Evolutionary conservation across 371 early-diverging fungal genomes (phyloP).

Genomic region (Catenaria anguillulae): DNA sequence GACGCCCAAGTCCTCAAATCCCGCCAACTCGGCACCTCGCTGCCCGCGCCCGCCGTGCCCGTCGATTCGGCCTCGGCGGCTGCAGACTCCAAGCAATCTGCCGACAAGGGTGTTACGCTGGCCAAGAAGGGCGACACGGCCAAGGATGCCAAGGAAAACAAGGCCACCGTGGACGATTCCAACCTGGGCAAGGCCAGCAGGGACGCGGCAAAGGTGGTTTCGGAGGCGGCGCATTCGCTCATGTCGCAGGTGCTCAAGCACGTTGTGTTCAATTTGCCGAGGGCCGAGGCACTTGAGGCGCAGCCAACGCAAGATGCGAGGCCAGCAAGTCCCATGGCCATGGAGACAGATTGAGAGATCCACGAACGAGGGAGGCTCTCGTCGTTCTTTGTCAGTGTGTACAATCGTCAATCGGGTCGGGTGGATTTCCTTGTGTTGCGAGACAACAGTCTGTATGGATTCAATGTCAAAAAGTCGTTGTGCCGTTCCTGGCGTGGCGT

Average conservation of each 20-base stretch:
- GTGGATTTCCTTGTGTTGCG: too few species aligned
- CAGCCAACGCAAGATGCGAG: too few species aligned
- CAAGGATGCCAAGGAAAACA: neutral
- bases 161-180: neutral
- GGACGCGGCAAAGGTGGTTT: neutral
- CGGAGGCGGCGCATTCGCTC: conserved; percentile 28
- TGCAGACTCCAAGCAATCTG: neutral
- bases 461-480: too few species aligned
- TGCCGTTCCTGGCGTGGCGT: too few species aligned
- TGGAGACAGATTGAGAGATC: too few species aligned
- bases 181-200: neutral
- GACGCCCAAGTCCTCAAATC: neutral
- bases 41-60: neutral
- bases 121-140: neutral
- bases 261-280: conserved; percentile 35
- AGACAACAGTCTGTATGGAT: too few species aligned
- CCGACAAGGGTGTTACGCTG: conserved; percentile 6
- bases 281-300: too few species aligned
- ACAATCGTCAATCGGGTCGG: too few species aligned
- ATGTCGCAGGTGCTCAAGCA: conserved; percentile 32
- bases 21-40: neutral
- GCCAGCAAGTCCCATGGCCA: too few species aligned
- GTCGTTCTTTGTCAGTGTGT: too few species aligned
- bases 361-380: too few species aligned
- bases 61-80: neutral